Conservation (phyloP, 2,329 filamentous ascomycete genomes). For the Colletotrichum cereale region DNA sequence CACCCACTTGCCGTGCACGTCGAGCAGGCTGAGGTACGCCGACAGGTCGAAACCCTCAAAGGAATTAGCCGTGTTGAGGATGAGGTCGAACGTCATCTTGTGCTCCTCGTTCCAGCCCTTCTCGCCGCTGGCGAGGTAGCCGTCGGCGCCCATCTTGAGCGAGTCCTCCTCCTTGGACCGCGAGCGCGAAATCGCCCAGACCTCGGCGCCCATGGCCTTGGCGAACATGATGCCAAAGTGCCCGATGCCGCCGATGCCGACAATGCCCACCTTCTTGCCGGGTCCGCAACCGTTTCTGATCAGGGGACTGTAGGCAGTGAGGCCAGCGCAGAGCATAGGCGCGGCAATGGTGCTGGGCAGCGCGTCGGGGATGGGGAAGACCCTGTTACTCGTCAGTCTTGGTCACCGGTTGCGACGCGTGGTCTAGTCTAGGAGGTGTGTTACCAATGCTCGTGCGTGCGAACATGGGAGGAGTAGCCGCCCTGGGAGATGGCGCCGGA, state of each 20-base stretch:
- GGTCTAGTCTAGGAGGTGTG: not conserved
- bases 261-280: constrained; percentile 82
- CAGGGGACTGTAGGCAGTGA: constrained; percentile 84
- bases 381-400: constrained; percentile 51
- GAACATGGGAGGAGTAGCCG: constrained; percentile 73
- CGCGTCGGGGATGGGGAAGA: constrained; percentile 80
- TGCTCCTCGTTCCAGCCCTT: constrained; percentile 69
- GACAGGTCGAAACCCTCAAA: constrained; percentile 76
- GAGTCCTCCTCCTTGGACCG: constrained; percentile 72
- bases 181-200: constrained; percentile 71
- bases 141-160: constrained; percentile 69
- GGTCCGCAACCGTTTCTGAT: constrained; percentile 81
- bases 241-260: constrained; percentile 79
- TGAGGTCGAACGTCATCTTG: constrained; percentile 78
- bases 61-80: constrained; percentile 80
- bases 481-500: constrained; percentile 73
- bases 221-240: constrained; percentile 79
- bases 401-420: not conserved
- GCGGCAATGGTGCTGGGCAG: constrained; percentile 74
- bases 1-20: constrained; percentile 85
- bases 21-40: constrained; percentile 82
- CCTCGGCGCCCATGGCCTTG: constrained; percentile 74
- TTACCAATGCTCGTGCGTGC: constrained; percentile 81
- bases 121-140: constrained; percentile 70
- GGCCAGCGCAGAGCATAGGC: constrained; percentile 86